Evolutionary conservation across 768 basidiomycete species (phyloP).

Genomic region (Collybia nuda): DNA sequence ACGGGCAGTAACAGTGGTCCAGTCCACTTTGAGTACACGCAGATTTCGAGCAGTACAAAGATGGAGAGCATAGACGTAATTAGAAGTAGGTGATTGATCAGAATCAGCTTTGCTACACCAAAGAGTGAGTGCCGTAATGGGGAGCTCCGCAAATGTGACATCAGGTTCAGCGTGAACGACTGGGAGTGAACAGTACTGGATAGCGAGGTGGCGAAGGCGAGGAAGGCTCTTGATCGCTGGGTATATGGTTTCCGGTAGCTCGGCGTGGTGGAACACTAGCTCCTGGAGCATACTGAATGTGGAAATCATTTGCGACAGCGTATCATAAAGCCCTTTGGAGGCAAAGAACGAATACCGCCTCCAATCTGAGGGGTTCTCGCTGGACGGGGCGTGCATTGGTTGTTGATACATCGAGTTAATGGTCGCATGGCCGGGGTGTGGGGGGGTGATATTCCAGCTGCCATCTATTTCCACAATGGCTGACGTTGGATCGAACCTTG

Average conservation of each 20-base stretch:
- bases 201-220: slow-evolving; percentile 31
- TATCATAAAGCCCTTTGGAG: slow-evolving; percentile 8
- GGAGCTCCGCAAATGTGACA: slow-evolving; percentile 25
- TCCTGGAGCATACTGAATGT: slow-evolving; percentile 34
- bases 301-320: slow-evolving; percentile 9
- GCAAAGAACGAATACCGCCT: slow-evolving; percentile 10
- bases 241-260: slow-evolving; percentile 35
- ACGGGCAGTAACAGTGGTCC: slow-evolving; percentile 31
- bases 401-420: no score
- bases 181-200: slow-evolving; percentile 40
- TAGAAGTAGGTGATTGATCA: slow-evolving; percentile 7
- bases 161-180: slow-evolving; percentile 8
- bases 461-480: slow-evolving; percentile 16
- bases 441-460: slow-evolving; percentile 7
- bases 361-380: not conserved
- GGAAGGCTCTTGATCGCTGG: slow-evolving; percentile 34
- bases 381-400: not conserved
- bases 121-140: slow-evolving; percentile 42
- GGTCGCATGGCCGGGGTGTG: slow-evolving; percentile 1
- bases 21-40: slow-evolving; percentile 42
- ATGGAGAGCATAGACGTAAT: slow-evolving; percentile 17
- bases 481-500: slow-evolving; percentile 8
- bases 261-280: slow-evolving; percentile 34
- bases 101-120: slow-evolving; percentile 30
- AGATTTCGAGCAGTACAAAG: slow-evolving; percentile 36